Conservation (phyloP, 2,329 filamentous ascomycete species). For the Lachnellula arida region DNA sequence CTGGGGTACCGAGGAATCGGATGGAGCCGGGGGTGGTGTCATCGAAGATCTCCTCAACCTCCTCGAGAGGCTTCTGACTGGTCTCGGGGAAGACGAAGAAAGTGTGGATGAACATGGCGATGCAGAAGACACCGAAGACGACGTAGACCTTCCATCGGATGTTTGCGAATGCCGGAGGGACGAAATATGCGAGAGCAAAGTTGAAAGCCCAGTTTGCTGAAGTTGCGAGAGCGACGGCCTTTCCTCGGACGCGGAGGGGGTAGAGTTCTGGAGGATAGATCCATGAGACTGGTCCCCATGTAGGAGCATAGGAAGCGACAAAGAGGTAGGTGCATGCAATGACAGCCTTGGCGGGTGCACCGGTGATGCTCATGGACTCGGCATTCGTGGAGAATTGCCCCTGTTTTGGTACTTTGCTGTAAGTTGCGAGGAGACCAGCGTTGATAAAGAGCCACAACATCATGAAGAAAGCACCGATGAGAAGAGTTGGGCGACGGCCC, state of each 20-base stretch:
- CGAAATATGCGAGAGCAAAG: slow-evolving; percentile 45
- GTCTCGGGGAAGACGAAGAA: slow-evolving; percentile 56
- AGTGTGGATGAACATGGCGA: slow-evolving; percentile 45
- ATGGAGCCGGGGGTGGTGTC: slow-evolving; percentile 31
- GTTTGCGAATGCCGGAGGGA: slow-evolving; percentile 41
- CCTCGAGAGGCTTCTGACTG: slow-evolving; percentile 50
- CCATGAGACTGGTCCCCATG: slow-evolving; percentile 48
- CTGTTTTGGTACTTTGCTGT: slow-evolving; percentile 34
- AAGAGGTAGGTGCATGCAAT: slow-evolving; percentile 64
- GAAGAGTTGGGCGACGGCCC: slow-evolving; percentile 65
- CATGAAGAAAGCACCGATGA: slow-evolving; percentile 47
- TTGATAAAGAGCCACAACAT: slow-evolving; percentile 41
- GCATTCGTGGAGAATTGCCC: slow-evolving; percentile 36
- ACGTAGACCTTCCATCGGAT: slow-evolving; percentile 50
- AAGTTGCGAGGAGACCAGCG: slow-evolving; percentile 41
- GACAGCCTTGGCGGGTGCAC: slow-evolving; percentile 49
- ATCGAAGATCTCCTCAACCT: slow-evolving; percentile 45
- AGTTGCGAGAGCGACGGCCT: slow-evolving; percentile 49
- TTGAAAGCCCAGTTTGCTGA: slow-evolving; percentile 49
- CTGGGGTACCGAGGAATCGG: slow-evolving; percentile 25
- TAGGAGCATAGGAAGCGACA: slow-evolving; percentile 49
- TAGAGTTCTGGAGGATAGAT: slow-evolving; percentile 47
- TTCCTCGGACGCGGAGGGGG: slow-evolving; percentile 45
- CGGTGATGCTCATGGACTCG: slow-evolving; percentile 45
- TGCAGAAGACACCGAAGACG: slow-evolving; percentile 49